Evolutionary conservation across 2,329 filamentous ascomycete species (phyloP).

Genomic region (Alternaria consortialis): DNA sequence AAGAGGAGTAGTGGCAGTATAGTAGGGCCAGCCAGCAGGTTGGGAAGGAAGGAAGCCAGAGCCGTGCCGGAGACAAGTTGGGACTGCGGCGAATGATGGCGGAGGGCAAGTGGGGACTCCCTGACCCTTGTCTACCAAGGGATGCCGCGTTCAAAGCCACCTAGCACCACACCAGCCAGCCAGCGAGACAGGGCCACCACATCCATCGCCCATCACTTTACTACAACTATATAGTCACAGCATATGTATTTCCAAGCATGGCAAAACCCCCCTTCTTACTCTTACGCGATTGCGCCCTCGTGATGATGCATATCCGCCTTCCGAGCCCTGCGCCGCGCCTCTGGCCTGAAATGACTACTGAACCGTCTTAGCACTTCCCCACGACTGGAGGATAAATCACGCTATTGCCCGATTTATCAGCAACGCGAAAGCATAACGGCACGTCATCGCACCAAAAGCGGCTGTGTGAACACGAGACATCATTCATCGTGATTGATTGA

Average conservation of each 20-base stretch:
- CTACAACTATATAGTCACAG: not conserved
- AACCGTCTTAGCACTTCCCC: constrained; percentile 22
- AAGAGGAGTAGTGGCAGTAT: constrained; percentile 12
- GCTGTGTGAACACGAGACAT: not conserved
- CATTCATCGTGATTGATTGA: not conserved
- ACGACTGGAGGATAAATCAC: constrained; percentile 16
- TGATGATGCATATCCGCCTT: not conserved
- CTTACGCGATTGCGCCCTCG: not conserved
- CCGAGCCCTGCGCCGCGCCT: constrained; percentile 3
- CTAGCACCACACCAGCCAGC: constrained; percentile 6
- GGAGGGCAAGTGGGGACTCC: constrained; percentile 25
- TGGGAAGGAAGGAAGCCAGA: constrained; percentile 26
- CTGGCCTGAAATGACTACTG: not conserved
- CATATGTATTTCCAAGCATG: constrained; percentile 4
- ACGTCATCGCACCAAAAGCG: constrained; percentile 26
- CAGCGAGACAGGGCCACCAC: not conserved
- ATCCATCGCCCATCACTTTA: not conserved
- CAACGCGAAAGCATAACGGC: constrained; percentile 19
- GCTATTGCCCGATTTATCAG: constrained; percentile 40
- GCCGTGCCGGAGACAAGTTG: constrained; percentile 26
- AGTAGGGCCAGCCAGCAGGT: constrained; percentile 13
- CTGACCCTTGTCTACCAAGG: constrained; percentile 2
- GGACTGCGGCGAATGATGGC: constrained; percentile 37
- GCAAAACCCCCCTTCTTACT: not conserved
- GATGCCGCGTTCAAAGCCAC: constrained; percentile 13